Percentiles rank a stretch among this genome's conserved stretches.
Evolutionary conservation across 2,329 filamentous ascomycete genomes (phyloP).

Genomic region (Helicocarpus griseus): DNA sequence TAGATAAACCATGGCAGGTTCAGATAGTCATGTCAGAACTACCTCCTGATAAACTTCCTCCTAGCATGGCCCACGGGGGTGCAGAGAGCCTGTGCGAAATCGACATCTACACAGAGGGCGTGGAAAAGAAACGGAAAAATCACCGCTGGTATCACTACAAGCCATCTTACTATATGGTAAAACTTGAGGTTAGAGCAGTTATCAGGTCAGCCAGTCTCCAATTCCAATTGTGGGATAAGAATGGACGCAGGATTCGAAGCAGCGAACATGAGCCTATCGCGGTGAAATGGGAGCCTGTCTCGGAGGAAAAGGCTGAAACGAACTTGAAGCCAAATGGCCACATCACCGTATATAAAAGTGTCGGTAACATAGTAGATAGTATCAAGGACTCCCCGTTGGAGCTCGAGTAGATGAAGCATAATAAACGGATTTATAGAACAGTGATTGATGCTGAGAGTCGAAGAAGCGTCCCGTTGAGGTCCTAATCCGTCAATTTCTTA

Average conservation of each 20-base stretch:
- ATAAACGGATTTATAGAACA: neutral
- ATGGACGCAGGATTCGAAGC: slow-evolving; percentile 16
- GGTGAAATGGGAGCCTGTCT: slow-evolving; percentile 21
- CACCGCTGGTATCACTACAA: slow-evolving; percentile 25
- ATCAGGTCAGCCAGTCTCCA: slow-evolving; percentile 26
- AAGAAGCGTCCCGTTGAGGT: too few species aligned
- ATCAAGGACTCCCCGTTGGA: neutral
- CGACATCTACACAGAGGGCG: slow-evolving; percentile 18
- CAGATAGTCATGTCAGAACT: slow-evolving; percentile 25
- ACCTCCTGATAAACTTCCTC: slow-evolving; percentile 16
- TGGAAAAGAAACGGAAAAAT: slow-evolving; percentile 27
- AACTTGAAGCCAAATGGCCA: neutral
- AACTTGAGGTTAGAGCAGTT: slow-evolving; percentile 24
- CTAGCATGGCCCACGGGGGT: slow-evolving; percentile 15
- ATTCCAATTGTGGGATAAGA: slow-evolving; percentile 26
- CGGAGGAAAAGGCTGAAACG: neutral
- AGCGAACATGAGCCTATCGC: slow-evolving; percentile 21
- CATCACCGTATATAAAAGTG: too few species aligned
- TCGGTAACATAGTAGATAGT: too few species aligned
- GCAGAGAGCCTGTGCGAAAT: slow-evolving; percentile 23
- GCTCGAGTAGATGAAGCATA: neutral
- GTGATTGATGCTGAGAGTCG: neutral
- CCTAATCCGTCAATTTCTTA: too few species aligned
- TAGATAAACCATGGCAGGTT: slow-evolving; percentile 19
- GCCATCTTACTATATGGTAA: slow-evolving; percentile 21